These are phyloP conservation scores for Crithidia fasciculata DNA, from an alignment of 208 protist species.

Conservation along the genomic window DNA sequence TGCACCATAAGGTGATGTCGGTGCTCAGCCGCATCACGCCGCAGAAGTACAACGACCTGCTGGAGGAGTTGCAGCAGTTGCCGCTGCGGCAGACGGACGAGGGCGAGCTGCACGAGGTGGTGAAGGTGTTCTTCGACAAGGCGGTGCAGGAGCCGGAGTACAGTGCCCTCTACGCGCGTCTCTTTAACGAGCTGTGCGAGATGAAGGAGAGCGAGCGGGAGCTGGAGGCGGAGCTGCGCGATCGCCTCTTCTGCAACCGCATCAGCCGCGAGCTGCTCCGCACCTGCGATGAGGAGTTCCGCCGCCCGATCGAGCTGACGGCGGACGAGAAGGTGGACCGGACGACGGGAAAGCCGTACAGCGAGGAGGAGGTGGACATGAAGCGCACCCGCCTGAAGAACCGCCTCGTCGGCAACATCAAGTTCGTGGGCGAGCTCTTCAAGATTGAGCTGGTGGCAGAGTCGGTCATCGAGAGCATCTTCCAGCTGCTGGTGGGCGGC, in stretches of 20 bases:
- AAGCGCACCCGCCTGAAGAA: constrained; percentile 72
- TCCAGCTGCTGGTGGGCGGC: constrained; percentile 61
- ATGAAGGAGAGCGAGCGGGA: constrained; percentile 66
- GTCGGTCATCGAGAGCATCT: constrained; percentile 66
- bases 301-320: constrained; percentile 67
- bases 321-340: constrained; percentile 75
- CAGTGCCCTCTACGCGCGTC: constrained; percentile 75
- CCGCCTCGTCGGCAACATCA: constrained; percentile 85
- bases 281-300: constrained; percentile 78
- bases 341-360: constrained; percentile 60
- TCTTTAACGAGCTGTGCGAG: constrained; percentile 70
- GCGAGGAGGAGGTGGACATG: constrained; percentile 74
- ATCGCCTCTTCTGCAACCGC: constrained; percentile 67
- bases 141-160: constrained; percentile 84
- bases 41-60: constrained; percentile 79
- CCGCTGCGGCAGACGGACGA: constrained; percentile 81
- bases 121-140: constrained; percentile 89
- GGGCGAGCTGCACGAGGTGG: constrained; percentile 81
- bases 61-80: constrained; percentile 75
- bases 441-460: constrained; percentile 71
- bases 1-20: constrained; percentile 88
- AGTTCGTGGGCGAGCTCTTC: constrained; percentile 87
- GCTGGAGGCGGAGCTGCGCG: constrained; percentile 51
- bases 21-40: constrained; percentile 85
- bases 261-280: constrained; percentile 62